phyloP scores from a whole-genome alignment of 108 stramenopile species.

The Cyclotella choctawhatcheeana region DNA sequence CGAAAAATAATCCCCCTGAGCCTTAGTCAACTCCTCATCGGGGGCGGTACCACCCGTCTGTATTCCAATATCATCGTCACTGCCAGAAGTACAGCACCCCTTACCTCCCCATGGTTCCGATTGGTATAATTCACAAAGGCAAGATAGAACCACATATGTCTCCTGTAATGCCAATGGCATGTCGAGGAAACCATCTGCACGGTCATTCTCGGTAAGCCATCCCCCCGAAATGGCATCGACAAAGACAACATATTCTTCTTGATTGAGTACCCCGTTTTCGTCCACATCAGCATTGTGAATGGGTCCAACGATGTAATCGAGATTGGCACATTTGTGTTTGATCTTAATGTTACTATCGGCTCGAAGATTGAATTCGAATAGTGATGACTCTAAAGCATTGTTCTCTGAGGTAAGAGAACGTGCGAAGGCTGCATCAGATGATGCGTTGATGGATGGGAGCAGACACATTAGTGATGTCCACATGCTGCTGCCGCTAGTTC shows the following conservation, averaged over 20 bases:
- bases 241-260: constrained; percentile 36
- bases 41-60: constrained; percentile 33
- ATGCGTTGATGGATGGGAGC: not conserved
- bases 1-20: constrained; percentile 18
- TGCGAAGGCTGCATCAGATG: not conserved
- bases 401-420: constrained; percentile 3
- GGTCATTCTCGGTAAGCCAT: constrained; percentile 12
- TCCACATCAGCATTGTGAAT: constrained; percentile 35
- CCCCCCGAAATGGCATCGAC: constrained; percentile 35
- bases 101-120: constrained; percentile 10
- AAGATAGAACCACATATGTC: constrained; percentile 34
- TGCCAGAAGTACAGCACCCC: constrained; percentile 19
- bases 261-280: constrained; percentile 33
- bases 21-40: constrained; percentile 11
- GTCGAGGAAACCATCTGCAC: constrained; percentile 17
- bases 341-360: constrained; percentile 4
- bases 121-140: constrained; percentile 36
- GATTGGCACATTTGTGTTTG: constrained; percentile 28
- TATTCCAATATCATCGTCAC: constrained; percentile 26
- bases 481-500: no score
- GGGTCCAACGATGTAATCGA: constrained; percentile 17
- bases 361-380: not conserved
- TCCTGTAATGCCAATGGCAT: constrained; percentile 35
- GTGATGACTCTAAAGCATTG: not conserved
- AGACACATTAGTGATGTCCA: not conserved